Conservation (phyloP, 495 filamentous ascomycete species). For the Daldinia decipiens region DNA sequence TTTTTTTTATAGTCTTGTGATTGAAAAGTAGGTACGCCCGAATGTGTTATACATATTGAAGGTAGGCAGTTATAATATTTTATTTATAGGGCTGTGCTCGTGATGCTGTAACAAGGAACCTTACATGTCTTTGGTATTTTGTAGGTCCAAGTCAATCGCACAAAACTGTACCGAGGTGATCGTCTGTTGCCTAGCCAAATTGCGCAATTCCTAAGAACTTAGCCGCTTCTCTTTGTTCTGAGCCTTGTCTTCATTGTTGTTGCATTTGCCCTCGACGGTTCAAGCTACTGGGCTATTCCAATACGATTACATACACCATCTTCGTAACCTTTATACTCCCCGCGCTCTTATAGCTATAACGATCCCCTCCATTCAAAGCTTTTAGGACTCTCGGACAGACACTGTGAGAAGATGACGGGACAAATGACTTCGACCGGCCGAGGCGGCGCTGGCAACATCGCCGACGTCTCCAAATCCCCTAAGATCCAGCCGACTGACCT, state of each 20-base stretch:
- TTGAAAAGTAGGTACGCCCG: neutral
- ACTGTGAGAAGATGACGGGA: slow-evolving; percentile 44
- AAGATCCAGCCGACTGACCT: slow-evolving; percentile 67
- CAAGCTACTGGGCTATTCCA: neutral
- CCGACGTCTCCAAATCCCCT: slow-evolving; percentile 62
- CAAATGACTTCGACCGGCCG: slow-evolving; percentile 59
- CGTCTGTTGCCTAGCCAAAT: slow-evolving; percentile 18
- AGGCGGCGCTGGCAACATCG: slow-evolving; percentile 79
- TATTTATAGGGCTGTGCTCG: neutral
- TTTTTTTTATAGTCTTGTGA: slow-evolving; percentile 2
- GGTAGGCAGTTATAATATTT: neutral
- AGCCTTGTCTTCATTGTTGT: neutral
- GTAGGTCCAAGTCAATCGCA: slow-evolving; percentile 20
- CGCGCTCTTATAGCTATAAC: neutral
- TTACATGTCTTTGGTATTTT: slow-evolving; percentile 7
- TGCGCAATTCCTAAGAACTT: slow-evolving; percentile 26
- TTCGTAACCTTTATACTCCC: neutral
- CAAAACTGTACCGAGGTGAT: neutral
- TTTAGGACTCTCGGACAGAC: neutral
- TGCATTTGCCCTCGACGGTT: neutral
- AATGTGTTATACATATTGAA: too few species aligned
- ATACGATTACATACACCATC: neutral
- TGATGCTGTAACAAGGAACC: slow-evolving; percentile 2
- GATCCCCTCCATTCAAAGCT: neutral
- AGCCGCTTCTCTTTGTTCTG: neutral